A percentile compares a stretch with the other conserved stretches of the same genome.
phyloP scores from a whole-genome alignment of 2,329 filamentous ascomycete species.

The Verticillium longisporum region DNA sequence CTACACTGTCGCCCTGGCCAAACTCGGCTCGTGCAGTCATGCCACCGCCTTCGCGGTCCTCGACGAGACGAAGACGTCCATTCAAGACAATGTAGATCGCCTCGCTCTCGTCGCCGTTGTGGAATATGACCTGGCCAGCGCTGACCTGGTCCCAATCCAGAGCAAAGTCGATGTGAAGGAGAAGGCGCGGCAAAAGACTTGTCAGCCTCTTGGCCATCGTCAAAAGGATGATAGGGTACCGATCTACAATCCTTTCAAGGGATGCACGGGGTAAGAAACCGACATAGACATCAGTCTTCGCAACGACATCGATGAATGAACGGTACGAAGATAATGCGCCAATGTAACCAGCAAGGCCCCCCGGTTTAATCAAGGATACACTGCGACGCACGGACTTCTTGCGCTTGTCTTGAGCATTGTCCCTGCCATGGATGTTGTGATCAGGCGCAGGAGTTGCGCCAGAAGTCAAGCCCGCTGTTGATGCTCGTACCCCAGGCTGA shows the following conservation, averaged over 20 bases:
- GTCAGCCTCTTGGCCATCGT: conserved; percentile 96
- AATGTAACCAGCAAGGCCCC: conserved; percentile 88
- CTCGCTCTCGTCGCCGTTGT: conserved; percentile 91
- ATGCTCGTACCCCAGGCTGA: conserved; percentile 20
- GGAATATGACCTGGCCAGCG: conserved; percentile 89
- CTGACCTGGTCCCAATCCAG: conserved; percentile 97
- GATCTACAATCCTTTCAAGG: conserved; percentile 86
- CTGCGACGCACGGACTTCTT: conserved; percentile 51
- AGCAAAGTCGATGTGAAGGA: conserved; percentile 96
- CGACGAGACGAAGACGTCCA: conserved; percentile 76
- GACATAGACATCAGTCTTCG: conserved; percentile 97
- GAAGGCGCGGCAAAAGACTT: conserved; percentile 77
- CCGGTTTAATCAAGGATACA: conserved; percentile 87
- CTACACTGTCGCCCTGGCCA: conserved; percentile 95
- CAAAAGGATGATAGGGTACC: conserved; percentile 82
- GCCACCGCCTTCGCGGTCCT: conserved; percentile 73
- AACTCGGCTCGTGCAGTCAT: conserved; percentile 87
- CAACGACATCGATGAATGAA: conserved; percentile 93
- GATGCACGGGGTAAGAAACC: conserved; percentile 83
- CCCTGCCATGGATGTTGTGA: conserved; percentile 19
- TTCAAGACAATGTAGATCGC: conserved; percentile 98
- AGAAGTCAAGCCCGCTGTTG: neutral
- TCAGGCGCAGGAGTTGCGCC: conserved; percentile 10
- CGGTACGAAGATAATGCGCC: conserved; percentile 91
- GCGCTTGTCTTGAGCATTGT: conserved; percentile 35